phyloP scores from a whole-genome alignment of 2,329 filamentous ascomycete species.

The Simplicillium aogashimaense region DNA sequence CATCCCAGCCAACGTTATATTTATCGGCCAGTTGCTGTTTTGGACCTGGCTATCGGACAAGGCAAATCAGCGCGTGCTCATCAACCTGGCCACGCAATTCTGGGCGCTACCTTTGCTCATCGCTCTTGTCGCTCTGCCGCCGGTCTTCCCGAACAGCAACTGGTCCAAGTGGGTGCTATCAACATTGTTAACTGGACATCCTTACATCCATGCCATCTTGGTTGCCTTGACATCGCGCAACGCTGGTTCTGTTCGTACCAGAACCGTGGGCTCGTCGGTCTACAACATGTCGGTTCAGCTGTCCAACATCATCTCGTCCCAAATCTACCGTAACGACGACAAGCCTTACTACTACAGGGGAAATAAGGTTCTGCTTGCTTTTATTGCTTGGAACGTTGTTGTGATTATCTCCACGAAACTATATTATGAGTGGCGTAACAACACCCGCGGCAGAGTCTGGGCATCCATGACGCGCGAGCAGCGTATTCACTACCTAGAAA shows the following conservation, averaged over 20 bases:
- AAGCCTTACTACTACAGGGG: conserved; percentile 40
- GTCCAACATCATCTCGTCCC: conserved; percentile 29
- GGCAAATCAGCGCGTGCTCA: conserved; percentile 22
- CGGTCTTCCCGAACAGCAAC: background rate
- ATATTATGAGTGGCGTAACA: conserved; percentile 38
- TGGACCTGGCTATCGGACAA: conserved; percentile 31
- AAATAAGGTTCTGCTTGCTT: conserved; percentile 37
- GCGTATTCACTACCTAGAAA: conserved; percentile 35
- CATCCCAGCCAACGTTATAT: conserved; percentile 22
- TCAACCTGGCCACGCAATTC: background rate
- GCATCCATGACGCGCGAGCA: conserved; percentile 31
- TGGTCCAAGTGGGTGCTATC: background rate
- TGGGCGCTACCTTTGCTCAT: background rate
- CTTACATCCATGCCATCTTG: conserved; percentile 28
- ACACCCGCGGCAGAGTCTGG: conserved; percentile 31
- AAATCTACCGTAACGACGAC: conserved; percentile 29
- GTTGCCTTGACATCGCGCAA: conserved; percentile 54
- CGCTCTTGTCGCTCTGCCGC: background rate
- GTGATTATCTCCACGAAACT: conserved; percentile 32
- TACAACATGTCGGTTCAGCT: conserved; percentile 49
- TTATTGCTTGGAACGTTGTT: conserved; percentile 35
- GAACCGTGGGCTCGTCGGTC: conserved; percentile 49
- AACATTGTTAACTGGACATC: conserved; percentile 15
- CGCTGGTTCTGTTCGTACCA: conserved; percentile 49
- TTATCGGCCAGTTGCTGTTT: conserved; percentile 24